Base-by-base conservation (phyloP, 164 flowering plant genomes). In the Nymphaea thermarum region DNA sequence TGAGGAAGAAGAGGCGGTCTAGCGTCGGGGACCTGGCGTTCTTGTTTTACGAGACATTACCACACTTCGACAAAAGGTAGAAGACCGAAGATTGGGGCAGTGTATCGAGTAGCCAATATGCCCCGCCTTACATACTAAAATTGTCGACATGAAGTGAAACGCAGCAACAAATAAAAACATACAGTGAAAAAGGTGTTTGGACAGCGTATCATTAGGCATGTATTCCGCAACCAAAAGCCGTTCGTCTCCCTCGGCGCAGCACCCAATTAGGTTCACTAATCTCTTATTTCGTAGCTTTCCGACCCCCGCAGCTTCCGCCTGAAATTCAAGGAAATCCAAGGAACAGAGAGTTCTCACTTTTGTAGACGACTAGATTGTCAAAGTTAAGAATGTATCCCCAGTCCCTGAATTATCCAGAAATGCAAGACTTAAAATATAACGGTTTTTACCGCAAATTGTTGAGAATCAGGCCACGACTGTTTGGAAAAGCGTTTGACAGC, bases 111-210 rank as follows among this genome's bases (percentile, higher is more conserved):
- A 25, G 36, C 36, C 36, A 25, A 25, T 25, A 25, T 25, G 36
- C 36, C 36, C 36, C 36, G 36, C 36, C 36, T 25, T 25, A 25
- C 36, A 25, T 25, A 25, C 36, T 25, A 12, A 17, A 17, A 62
- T 17, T 4, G n/a, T 62, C 18, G 42, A 12, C 64, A 62, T 17
- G 18, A 17, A 62, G n/a, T 62, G 42, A 41, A 2, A 17, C 3
- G 14, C 8, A 47, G 3, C 57, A 5, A 15, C 12, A 18, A 60
- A 44, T 18, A 36, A 61, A n/a, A 43, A 66, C 78, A 43, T 84
- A 90, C 97, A 89, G 68, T 88, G 97, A 67, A 91, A 91, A 36
- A 91, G 87, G 76, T 91, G 97, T 81, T 87, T 91, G 2, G 97
- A 83, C 5, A 91, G 90, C 16, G 97, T 88, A 75, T 88, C 93